phyloP scores from a whole-genome alignment of 495 filamentous ascomycete genomes.

The Tuber umbilicatum region DNA sequence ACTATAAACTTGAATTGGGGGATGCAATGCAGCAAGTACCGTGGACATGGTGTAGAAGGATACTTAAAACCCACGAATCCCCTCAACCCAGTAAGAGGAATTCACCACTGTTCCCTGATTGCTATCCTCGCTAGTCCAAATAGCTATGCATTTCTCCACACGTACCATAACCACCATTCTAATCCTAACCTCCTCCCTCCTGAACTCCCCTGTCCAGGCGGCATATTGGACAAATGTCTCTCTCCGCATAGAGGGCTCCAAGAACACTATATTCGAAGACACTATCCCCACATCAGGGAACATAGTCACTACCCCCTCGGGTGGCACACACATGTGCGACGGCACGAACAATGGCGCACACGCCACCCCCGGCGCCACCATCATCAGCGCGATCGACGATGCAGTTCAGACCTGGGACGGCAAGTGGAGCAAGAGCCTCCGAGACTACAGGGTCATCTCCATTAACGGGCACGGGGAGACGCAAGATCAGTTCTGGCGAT shows the following conservation, averaged over 20 bases:
- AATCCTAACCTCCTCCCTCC: background rate
- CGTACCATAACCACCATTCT: background rate
- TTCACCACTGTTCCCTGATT: background rate
- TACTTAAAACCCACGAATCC: background rate
- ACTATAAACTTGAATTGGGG: too few species aligned
- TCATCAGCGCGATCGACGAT: slow-evolving; percentile 15
- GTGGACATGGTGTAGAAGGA: background rate
- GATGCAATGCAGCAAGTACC: background rate
- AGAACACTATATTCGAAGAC: slow-evolving; percentile 15
- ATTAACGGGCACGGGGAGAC: background rate
- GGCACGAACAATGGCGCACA: slow-evolving; percentile 6
- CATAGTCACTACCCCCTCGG: slow-evolving; percentile 3
- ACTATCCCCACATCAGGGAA: slow-evolving; percentile 1
- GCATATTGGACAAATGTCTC: background rate
- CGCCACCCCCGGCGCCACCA: slow-evolving; percentile 3
- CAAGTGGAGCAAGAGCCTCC: background rate
- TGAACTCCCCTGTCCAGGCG: background rate
- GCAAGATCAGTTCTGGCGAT: slow-evolving; percentile 6
- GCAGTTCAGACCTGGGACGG: slow-evolving; percentile 16
- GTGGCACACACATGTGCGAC: slow-evolving; percentile 16
- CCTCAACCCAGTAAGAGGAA: background rate
- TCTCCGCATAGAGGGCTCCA: slow-evolving; percentile 20
- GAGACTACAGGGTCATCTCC: slow-evolving; percentile 14
- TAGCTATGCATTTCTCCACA: background rate
- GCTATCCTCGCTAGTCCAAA: background rate